Conservation (phyloP, 225 moss, liverwort and hornwort species). For the Lunularia cruciata region DNA sequence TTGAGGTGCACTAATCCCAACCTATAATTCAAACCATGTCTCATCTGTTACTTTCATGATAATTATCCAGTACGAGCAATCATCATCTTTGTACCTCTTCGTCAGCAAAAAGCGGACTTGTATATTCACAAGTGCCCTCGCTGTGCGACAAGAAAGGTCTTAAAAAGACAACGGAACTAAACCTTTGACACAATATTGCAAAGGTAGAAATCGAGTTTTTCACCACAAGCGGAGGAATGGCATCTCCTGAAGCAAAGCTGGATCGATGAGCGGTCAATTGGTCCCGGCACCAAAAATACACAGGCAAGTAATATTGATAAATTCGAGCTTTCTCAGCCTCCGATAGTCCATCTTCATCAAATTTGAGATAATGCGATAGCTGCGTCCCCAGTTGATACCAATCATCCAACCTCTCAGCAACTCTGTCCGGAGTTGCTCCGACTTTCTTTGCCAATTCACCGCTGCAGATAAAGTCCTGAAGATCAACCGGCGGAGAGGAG, state of each 20-base stretch:
- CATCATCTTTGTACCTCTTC: too few species aligned
- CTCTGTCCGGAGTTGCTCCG: slow-evolving; percentile 26
- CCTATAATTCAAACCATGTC: slow-evolving; percentile 41
- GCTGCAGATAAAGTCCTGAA: slow-evolving; percentile 34
- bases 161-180: too few species aligned
- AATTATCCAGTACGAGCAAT: too few species aligned
- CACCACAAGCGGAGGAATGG: slow-evolving; percentile 48
- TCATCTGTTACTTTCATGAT: neutral
- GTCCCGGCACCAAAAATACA: slow-evolving; percentile 45
- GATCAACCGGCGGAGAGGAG: slow-evolving; percentile 14
- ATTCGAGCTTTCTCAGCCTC: slow-evolving; percentile 40
- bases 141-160: too few species aligned
- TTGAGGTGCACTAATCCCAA: slow-evolving; percentile 90
- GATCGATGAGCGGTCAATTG: slow-evolving; percentile 38
- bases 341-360: slow-evolving; percentile 29
- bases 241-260: slow-evolving; percentile 29
- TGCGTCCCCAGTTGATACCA: slow-evolving; percentile 36
- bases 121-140: too few species aligned
- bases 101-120: too few species aligned
- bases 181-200: too few species aligned
- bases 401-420: slow-evolving; percentile 17
- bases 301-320: slow-evolving; percentile 53
- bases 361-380: slow-evolving; percentile 37
- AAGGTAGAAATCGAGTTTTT: too few species aligned
- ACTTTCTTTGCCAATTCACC: slow-evolving; percentile 30